Base-by-base conservation (phyloP, 106 monocot species). In the Hemerocallis citrina region DNA sequence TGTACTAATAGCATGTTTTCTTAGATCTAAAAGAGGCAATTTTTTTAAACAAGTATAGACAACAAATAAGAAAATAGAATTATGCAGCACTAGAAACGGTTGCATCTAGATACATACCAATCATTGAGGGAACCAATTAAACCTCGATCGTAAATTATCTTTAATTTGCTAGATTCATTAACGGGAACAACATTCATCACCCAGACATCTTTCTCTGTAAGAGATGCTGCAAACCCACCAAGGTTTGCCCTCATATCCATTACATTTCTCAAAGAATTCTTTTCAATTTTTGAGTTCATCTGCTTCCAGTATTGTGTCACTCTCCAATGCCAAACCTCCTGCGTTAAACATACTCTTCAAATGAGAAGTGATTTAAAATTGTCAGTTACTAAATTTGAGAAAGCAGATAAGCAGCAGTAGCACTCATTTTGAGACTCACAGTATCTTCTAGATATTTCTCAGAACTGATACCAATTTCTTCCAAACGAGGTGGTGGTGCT, bases 241-340 rank as follows among this genome's bases (percentile, higher is more conserved):
- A 94, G 31, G 61, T 80, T 89, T 65, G 93, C 81, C n/a, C 62
- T 79, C 93, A 94, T 89, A 70, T 94, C 93, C 85, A 94, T 89
- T 19, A 89, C 32, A 79, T 94, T 94, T 74, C 93, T 82, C 11
- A 94, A 61, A 27, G 85, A 75, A 72, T 89, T 69, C 59, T 68
- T 77, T 40, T 71, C 71, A 55, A 82, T 71, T 44, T 73, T 52
- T 43, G 77, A 65, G 52, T 68, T 73, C 75, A 94, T 77, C 58
- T 80, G 64, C 57, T 75, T 85, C 93, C 93, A 89, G 56, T 94
- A 94, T 27, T 72, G 66, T 59, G 62, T 52, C 25, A 85, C 89
- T 71, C 93, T 82, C 64, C 14, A 72, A 19, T 44, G 76, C 93
- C 93, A 94, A 57, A 89, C 54, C 57, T 85, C 82, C 93, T 94